Conservation (phyloP, 164 flowering plant species). For the Kingdonia uniflora region DNA sequence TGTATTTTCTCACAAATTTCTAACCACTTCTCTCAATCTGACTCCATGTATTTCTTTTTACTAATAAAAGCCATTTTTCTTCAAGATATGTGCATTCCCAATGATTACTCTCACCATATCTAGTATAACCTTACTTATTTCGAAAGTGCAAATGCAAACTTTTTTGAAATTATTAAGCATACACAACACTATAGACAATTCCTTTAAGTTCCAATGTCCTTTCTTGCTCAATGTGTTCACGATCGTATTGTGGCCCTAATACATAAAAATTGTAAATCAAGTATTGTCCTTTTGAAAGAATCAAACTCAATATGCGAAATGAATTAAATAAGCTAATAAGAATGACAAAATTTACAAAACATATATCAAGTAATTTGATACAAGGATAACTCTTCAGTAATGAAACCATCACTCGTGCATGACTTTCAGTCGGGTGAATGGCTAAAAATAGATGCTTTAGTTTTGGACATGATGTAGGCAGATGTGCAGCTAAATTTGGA, state of each 20-base stretch:
- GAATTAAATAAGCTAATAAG: background rate
- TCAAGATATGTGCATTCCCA: background rate
- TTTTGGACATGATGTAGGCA: background rate
- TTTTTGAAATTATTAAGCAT: background rate
- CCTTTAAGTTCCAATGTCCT: background rate
- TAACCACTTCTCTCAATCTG: too few species aligned
- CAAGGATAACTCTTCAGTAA: background rate
- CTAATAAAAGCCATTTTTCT: background rate
- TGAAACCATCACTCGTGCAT: background rate
- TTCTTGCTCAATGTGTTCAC: background rate
- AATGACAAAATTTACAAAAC: background rate
- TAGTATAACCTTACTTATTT: background rate
- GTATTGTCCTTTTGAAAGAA: background rate
- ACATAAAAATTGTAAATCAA: too few species aligned
- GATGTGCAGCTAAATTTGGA: background rate
- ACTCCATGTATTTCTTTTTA: too few species aligned
- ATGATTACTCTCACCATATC: background rate
- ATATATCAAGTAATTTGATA: background rate
- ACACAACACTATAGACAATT: background rate
- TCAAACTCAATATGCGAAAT: background rate
- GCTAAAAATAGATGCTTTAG: background rate
- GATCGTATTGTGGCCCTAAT: too few species aligned
- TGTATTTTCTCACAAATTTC: too few species aligned
- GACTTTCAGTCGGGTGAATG: background rate
- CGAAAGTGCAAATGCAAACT: background rate